Percentiles rank a stretch among this genome's conserved stretches.
Conservation (phyloP, 176 grass and related monocot species). For the Neostapfia colusana region DNA sequence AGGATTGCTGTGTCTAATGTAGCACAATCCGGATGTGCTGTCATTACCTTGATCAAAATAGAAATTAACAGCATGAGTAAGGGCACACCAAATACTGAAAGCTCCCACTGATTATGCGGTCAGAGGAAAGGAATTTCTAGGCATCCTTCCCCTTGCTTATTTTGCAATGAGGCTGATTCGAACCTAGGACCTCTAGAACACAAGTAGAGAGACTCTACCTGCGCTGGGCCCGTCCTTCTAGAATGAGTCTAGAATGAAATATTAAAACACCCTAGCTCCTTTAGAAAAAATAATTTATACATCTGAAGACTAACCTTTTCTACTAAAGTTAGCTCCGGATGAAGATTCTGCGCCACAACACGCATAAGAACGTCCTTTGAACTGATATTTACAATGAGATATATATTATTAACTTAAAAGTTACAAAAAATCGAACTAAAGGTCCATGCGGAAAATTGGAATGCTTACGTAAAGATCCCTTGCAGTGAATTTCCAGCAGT, state of each 20-base stretch:
- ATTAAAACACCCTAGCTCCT: neutral
- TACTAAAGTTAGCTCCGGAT: slow-evolving; percentile 88
- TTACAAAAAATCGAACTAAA: neutral
- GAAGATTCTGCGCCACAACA: slow-evolving; percentile 85
- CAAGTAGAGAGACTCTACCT: too few relatives aligned
- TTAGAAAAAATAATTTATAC: slow-evolving; percentile 25
- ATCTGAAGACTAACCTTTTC: slow-evolving; percentile 72
- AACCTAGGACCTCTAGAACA: too few relatives aligned
- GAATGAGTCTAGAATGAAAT: slow-evolving; percentile 25
- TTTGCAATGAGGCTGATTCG: too few relatives aligned
- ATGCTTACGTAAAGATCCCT: slow-evolving; percentile 85
- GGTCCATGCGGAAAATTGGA: slow-evolving; percentile 14
- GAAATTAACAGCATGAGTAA: slow-evolving; percentile 16
- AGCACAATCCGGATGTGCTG: slow-evolving; percentile 70
- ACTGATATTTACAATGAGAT: slow-evolving; percentile 50
- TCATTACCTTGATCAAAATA: slow-evolving; percentile 80
- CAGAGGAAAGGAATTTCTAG: too few relatives aligned
- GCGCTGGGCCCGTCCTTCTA: too few relatives aligned
- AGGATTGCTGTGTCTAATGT: slow-evolving; percentile 86
- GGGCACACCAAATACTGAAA: too few relatives aligned
- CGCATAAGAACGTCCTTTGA: slow-evolving; percentile 98
- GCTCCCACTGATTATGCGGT: too few relatives aligned
- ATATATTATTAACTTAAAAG: slow-evolving; percentile 18
- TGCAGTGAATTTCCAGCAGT: slow-evolving; percentile 67
- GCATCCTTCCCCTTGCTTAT: too few relatives aligned